phyloP scores from a whole-genome alignment of 768 basidiomycete species.

The Chalciporus chontae region DNA sequence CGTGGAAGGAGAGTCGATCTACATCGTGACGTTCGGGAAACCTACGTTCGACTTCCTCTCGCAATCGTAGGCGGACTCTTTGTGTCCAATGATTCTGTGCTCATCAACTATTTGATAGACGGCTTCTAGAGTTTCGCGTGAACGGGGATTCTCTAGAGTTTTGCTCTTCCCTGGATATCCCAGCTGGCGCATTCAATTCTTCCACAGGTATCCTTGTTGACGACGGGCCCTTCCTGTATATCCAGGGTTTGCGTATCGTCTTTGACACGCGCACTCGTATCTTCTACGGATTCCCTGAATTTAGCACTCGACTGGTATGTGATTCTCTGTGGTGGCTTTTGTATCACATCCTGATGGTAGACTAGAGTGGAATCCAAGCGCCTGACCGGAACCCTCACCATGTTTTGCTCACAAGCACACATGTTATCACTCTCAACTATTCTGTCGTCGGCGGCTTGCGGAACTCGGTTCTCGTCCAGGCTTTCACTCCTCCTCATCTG shows the following conservation, averaged over 20 bases:
- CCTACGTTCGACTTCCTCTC: no score
- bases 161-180: not conserved
- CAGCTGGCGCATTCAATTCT: not conserved
- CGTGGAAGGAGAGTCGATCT: not conserved
- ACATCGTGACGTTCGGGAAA: not conserved
- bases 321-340: conserved; percentile 3
- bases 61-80: no score
- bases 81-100: no score
- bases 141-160: not conserved
- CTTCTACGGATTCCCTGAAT: not conserved
- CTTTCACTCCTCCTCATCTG: no score
- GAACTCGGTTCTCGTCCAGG: no score
- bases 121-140: not conserved
- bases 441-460: no score
- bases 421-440: no score
- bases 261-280: not conserved
- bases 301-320: not conserved
- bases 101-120: no score
- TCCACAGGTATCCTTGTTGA: not conserved
- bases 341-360: no score
- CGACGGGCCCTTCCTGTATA: not conserved
- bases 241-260: not conserved
- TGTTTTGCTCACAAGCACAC: no score
- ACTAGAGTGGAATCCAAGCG: no score
- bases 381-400: no score